These are phyloP conservation scores for Gossypium australe DNA, from an alignment of 345 rosid genomes.

Conservation along the genomic window DNA sequence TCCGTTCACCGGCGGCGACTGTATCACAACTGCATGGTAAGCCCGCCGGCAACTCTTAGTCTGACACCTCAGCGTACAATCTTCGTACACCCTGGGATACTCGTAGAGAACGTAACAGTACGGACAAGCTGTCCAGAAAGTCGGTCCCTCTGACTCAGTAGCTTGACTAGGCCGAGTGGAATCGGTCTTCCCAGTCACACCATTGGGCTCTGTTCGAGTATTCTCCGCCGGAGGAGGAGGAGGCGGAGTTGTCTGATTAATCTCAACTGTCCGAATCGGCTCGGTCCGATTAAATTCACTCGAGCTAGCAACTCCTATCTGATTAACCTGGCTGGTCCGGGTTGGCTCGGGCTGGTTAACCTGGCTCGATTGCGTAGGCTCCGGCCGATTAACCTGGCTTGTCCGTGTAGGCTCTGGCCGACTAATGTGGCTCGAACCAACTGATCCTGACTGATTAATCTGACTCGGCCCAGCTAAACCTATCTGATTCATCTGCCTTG, in stretches of 20 bases:
- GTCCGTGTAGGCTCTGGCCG: background rate
- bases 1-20: constrained; percentile 55
- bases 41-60: constrained; percentile 55
- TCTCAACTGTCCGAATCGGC: background rate
- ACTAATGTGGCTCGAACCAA: constrained; percentile 8
- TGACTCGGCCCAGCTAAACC: constrained; percentile 8
- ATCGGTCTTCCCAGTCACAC: constrained; percentile 13
- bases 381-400: background rate
- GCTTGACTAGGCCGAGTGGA: constrained; percentile 20
- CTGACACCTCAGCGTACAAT: constrained; percentile 71
- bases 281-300: background rate
- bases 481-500: background rate
- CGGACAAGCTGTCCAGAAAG: constrained; percentile 96
- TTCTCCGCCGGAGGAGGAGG: constrained; percentile 1
- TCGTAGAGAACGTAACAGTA: constrained; percentile 74
- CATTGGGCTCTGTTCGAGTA: constrained; percentile 17
- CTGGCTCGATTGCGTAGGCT: background rate
- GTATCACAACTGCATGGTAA: constrained; percentile 60
- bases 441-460: constrained; percentile 2
- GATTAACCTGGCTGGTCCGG: background rate
- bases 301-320: background rate
- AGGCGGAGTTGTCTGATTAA: constrained; percentile 13
- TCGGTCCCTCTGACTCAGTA: constrained; percentile 27
- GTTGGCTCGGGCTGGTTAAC: background rate
- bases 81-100: constrained; percentile 70